These are phyloP conservation scores for Fonsecaea erecta DNA, from an alignment of 2,329 filamentous ascomycete species.

Conservation along the genomic window DNA sequence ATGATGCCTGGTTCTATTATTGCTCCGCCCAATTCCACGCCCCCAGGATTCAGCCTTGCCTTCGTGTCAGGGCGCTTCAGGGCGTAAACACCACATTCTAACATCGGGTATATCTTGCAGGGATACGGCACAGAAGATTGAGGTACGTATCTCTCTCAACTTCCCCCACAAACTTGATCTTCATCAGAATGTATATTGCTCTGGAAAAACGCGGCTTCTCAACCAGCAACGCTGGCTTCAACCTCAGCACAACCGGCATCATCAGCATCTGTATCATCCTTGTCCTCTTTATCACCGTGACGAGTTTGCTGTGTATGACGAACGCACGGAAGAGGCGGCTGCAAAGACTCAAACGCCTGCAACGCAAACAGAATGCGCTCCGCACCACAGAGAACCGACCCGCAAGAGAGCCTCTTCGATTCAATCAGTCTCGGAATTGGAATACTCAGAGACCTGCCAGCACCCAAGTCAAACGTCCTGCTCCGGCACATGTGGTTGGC, in stretches of 20 bases:
- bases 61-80: background rate
- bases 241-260: background rate
- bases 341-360: too few species aligned
- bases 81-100: background rate
- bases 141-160: background rate
- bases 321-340: background rate
- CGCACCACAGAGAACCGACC: background rate
- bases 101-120: background rate
- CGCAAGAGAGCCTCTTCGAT: background rate
- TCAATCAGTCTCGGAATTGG: background rate
- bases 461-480: background rate
- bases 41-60: background rate
- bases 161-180: conserved; percentile 22
- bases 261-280: background rate
- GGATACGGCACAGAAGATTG: background rate
- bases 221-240: background rate
- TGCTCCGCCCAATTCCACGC: background rate
- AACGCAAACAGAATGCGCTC: background rate
- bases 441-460: background rate
- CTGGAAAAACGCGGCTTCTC: conserved; percentile 4
- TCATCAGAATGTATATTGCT: background rate
- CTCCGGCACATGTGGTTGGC: conserved; percentile 7
- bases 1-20: background rate
- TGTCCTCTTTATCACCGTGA: background rate
- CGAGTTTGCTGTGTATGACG: background rate